Percentiles rank a stretch among this genome's conserved stretches.
Conservation (phyloP, 176 grass and related monocot genomes). For the Ampelocalamus luodianensis region DNA sequence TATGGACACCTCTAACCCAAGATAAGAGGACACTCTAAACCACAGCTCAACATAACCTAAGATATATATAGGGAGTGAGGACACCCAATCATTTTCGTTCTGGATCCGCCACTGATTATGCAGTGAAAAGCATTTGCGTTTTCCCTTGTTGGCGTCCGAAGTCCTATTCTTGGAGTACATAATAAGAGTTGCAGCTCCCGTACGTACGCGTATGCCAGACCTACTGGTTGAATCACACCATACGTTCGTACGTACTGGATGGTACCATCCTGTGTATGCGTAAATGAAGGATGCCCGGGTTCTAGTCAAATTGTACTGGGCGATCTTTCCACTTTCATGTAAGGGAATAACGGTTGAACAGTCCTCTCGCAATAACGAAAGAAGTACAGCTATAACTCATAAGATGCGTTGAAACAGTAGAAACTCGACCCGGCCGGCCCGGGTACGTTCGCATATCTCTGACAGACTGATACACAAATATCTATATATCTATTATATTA, state of each 20-base stretch:
- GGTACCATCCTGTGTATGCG: background rate
- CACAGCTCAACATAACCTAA: too few species aligned
- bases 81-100: too few species aligned
- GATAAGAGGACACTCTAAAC: too few species aligned
- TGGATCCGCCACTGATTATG: too few species aligned
- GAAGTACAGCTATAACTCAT: background rate
- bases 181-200: background rate
- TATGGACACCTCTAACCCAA: too few species aligned
- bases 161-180: background rate
- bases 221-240: background rate
- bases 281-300: background rate
- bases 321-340: too few species aligned
- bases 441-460: too few species aligned
- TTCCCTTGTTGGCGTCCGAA: background rate
- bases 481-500: too few species aligned
- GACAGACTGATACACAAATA: background rate
- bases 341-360: background rate
- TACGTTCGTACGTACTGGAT: background rate
- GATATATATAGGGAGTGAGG: too few species aligned
- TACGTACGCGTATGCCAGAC: background rate
- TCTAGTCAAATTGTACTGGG: background rate
- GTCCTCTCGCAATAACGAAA: background rate
- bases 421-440: too few species aligned
- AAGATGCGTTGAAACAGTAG: background rate
- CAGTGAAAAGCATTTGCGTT: background rate